Conservation (phyloP, 441 rosid species). For the Flueggea neowawraea region DNA sequence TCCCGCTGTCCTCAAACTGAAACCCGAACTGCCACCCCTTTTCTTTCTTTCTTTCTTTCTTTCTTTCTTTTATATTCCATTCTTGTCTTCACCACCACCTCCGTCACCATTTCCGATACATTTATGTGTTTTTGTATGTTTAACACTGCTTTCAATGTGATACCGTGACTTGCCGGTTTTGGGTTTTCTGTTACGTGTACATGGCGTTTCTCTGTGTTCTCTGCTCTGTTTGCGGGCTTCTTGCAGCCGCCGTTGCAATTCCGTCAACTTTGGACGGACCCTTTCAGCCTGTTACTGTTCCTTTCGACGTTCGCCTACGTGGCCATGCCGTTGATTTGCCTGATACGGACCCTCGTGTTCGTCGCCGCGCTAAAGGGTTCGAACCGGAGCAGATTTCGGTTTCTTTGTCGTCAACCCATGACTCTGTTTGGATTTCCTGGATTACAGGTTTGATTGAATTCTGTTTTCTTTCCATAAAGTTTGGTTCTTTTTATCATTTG, state of each 20-base stretch:
- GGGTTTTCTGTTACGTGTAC: too few relatives aligned
- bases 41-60: too few relatives aligned
- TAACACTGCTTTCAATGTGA: too few relatives aligned
- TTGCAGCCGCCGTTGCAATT: conserved; percentile 12
- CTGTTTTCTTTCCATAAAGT: neutral
- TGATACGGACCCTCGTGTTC: conserved; percentile 73
- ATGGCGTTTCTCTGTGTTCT: neutral
- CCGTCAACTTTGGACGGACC: conserved; percentile 82
- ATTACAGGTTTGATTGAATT: conserved; percentile 50
- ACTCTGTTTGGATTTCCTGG: conserved; percentile 93
- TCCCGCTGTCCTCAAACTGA: too few relatives aligned
- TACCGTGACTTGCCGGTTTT: too few relatives aligned
- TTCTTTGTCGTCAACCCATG: conserved; percentile 55
- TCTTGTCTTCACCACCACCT: too few relatives aligned
- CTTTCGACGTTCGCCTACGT: conserved; percentile 55
- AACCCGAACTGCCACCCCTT: too few relatives aligned
- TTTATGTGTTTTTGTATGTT: too few relatives aligned
- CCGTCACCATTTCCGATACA: too few relatives aligned
- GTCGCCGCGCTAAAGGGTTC: conserved; percentile 57
- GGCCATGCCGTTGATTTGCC: conserved; percentile 80
- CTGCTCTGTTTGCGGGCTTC: neutral
- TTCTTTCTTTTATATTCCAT: too few relatives aligned
- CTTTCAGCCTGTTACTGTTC: conserved; percentile 65
- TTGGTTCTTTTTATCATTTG: neutral
- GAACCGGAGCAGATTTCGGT: conserved; percentile 82